Evolutionary conservation across 2,329 filamentous ascomycete species (phyloP).

Genomic region (Colletotrichum gigasporum): DNA sequence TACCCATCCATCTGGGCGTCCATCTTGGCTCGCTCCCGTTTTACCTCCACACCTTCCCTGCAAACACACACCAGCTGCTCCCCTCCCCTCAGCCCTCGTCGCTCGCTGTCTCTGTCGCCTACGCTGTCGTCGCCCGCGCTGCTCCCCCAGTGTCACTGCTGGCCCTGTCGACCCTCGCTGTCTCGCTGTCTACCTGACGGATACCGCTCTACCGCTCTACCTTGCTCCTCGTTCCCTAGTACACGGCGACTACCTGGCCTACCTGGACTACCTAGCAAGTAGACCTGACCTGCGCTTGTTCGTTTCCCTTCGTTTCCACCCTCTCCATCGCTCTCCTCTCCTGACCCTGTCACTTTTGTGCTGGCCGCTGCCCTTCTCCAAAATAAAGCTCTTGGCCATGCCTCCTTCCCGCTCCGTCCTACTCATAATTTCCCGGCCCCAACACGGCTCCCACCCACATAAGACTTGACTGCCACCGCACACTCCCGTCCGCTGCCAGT

Average conservation of each 20-base stretch:
- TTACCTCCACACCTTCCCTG: constrained; percentile 28
- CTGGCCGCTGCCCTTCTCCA: constrained; percentile 30
- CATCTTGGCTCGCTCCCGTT: constrained; percentile 32
- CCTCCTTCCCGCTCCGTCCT: constrained; percentile 31
- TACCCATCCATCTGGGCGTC: constrained; percentile 26
- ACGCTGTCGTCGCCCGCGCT: constrained; percentile 4
- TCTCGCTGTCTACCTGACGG: neutral
- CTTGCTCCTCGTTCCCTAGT: neutral
- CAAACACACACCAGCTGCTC: constrained; percentile 10
- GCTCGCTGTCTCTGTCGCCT: neutral
- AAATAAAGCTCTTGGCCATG: constrained; percentile 32
- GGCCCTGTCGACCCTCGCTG: neutral
- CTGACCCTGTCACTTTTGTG: constrained; percentile 28
- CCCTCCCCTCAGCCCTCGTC: neutral
- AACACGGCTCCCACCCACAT: constrained; percentile 31
- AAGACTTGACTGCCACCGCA: constrained; percentile 31
- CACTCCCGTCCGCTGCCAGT: constrained; percentile 18
- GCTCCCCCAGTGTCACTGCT: neutral
- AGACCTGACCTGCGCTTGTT: constrained; percentile 20
- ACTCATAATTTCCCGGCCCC: constrained; percentile 31
- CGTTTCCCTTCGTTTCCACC: constrained; percentile 33
- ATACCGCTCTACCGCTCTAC: neutral
- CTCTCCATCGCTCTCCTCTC: neutral
- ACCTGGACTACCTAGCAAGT: neutral
- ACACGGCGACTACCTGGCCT: neutral